Evolutionary conservation across 306 rosid genomes (phyloP), one percentile per base, ranked within the genome.

Genomic region (Sophora flavescens): DNA sequence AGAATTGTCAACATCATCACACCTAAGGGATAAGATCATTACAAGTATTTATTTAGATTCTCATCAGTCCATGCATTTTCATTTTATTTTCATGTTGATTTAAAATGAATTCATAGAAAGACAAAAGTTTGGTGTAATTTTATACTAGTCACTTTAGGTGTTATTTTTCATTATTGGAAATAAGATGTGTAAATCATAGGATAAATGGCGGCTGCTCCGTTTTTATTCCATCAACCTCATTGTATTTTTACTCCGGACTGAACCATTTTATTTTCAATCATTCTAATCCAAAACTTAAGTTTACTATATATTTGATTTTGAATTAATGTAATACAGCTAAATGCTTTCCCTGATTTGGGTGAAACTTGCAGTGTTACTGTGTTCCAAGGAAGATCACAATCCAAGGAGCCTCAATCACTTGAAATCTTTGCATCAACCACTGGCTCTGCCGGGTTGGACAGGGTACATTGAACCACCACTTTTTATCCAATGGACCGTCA

Each of bases 401-500:
- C 50, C 44, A 8, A 6, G 2, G 28, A 63, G 50, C 30, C 14
- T n/a, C 50, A 30, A 5, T 30, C 67, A 61, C 67, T 14, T 35
- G 22, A 58, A 58, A 28, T 6, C 41, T 59, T 61, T 61, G 67
- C 22, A 14, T 61, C 67, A 61, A 39, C 45, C 42, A 35, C 45
- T 58, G 3, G 65, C 42, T 32, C n/a, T n/a, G 14, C 28, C n/a
- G 38, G 50, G 51, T 14, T 63, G 69, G 50, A 8, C 28, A 30
- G 47, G 48, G 5, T 60, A 47, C 57, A 73, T 15, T 38, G 8
- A 60, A 10, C 60, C 51, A 61, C 61, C 39, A 47, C 60, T 30
- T 32, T 74, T 59, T 44, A 60, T 74, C 50, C 32, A 45, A 60
- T 41, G 59, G 30, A 33, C 33, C 32, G 62, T 10, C 48, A 35